These are phyloP conservation scores for sunflower (Helianthus annuus) DNA, from an alignment of 129 eudicot genomes.

Conservation along the genomic window DNA sequence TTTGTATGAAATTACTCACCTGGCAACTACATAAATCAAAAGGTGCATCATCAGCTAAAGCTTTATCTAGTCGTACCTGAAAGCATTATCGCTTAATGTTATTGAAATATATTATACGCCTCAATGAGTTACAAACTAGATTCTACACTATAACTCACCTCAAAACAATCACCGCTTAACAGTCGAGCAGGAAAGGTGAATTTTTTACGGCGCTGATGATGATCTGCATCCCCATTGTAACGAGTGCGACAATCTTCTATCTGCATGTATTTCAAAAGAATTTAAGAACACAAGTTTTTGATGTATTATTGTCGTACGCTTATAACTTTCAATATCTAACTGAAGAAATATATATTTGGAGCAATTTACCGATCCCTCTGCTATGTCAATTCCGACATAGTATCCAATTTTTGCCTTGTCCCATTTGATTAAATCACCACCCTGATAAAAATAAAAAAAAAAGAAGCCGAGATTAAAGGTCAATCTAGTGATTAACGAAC, in stretches of 20 bases:
- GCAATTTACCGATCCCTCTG: conserved; percentile 84
- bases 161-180: conserved; percentile 92
- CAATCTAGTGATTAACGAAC: conserved; percentile 8
- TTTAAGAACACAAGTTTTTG: neutral
- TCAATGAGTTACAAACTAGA: neutral
- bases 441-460: conserved; percentile 36
- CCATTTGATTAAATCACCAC: conserved; percentile 99
- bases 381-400: conserved; percentile 95
- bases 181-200: conserved; percentile 96
- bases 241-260: conserved; percentile 98
- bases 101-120: conserved; percentile 14
- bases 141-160: conserved; percentile 46
- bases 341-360: conserved; percentile 3
- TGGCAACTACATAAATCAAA: conserved; percentile 94
- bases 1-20: conserved; percentile 39
- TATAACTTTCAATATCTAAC: neutral
- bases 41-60: conserved; percentile 84
- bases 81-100: conserved; percentile 38
- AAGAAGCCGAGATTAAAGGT: conserved; percentile 15
- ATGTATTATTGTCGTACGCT: neutral
- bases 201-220: conserved; percentile 95
- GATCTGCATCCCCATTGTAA: conserved; percentile 99
- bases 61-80: conserved; percentile 82
- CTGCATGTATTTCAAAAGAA: conserved; percentile 40
- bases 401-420: conserved; percentile 96